Evolutionary conservation across 2,329 filamentous ascomycete species (phyloP).

Genomic region (Colletotrichum sp.): DNA sequence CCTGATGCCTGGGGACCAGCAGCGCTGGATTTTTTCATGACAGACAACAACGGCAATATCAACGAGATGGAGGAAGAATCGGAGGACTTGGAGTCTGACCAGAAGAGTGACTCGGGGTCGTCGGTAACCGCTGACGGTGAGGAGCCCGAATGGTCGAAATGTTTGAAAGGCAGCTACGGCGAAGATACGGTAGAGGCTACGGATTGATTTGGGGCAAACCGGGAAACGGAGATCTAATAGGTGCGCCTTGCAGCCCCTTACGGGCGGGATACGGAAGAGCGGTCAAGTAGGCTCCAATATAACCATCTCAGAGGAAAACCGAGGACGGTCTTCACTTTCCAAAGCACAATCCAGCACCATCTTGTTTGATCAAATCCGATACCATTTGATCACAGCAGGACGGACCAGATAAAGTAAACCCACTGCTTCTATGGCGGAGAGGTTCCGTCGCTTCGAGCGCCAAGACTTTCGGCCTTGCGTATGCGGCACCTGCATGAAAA

Average conservation of each 20-base stretch:
- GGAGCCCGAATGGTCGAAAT: not conserved
- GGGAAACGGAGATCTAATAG: accelerated
- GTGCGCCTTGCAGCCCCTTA: not conserved
- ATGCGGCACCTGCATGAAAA: too few relatives aligned
- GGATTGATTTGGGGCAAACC: not conserved
- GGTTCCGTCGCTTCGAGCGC: too few relatives aligned
- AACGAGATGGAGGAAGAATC: not conserved
- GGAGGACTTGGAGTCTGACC: not conserved
- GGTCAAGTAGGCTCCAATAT: too few relatives aligned
- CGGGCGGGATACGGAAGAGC: accelerated
- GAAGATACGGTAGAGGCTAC: not conserved
- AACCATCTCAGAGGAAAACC: too few relatives aligned
- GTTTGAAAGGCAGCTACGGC: not conserved
- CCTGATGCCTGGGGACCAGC: not conserved
- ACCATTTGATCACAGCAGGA: too few relatives aligned
- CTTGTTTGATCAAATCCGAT: too few relatives aligned
- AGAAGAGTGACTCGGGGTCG: not conserved
- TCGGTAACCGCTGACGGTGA: not conserved
- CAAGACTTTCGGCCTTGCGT: too few relatives aligned
- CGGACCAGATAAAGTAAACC: too few relatives aligned
- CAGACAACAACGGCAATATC: not conserved
- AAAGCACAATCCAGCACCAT: too few relatives aligned
- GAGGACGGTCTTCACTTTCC: too few relatives aligned
- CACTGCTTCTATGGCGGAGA: too few relatives aligned
- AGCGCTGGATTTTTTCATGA: not conserved